These are phyloP conservation scores for Candida boidinii DNA, from an alignment of 805 yeast genomes.

Conservation along the genomic window DNA sequence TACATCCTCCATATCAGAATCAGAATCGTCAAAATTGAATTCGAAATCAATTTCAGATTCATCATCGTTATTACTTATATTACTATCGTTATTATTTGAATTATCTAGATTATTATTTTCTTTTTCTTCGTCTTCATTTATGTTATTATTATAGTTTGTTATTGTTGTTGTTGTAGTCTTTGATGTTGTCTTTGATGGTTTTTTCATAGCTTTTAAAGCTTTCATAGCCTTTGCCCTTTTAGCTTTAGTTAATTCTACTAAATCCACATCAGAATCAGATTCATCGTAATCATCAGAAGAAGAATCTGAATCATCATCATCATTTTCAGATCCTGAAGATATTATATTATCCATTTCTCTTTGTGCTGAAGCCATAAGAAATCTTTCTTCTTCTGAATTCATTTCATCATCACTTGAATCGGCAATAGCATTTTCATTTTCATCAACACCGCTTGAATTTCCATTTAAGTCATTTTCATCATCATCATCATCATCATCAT, in stretches of 20 bases:
- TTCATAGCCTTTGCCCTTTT: constrained; percentile 49
- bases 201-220: constrained; percentile 27
- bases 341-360: constrained; percentile 16
- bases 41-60: constrained; percentile 32
- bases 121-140: constrained; percentile 5
- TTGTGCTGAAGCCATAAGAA: constrained; percentile 11
- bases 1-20: constrained; percentile 1
- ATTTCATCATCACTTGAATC: constrained; percentile 16
- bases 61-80: constrained; percentile 22
- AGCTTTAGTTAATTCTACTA: constrained; percentile 63
- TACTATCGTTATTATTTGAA: constrained; percentile 3
- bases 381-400: constrained; percentile 19
- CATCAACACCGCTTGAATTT: constrained; percentile 7
- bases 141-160: constrained; percentile 1
- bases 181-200: constrained; percentile 12
- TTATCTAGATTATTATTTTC: constrained; percentile 1
- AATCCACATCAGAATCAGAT: constrained; percentile 67
- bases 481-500: constrained; percentile 6
- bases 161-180: constrained; percentile 3
- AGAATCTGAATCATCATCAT: constrained; percentile 25
- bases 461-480: constrained; percentile 12
- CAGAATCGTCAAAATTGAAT: constrained; percentile 26
- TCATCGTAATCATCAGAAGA: constrained; percentile 59
- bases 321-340: constrained; percentile 29
- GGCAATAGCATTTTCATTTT: constrained; percentile 3